Base-by-base conservation (phyloP, 345 rosid species). In the Gossypium raimondii region DNA sequence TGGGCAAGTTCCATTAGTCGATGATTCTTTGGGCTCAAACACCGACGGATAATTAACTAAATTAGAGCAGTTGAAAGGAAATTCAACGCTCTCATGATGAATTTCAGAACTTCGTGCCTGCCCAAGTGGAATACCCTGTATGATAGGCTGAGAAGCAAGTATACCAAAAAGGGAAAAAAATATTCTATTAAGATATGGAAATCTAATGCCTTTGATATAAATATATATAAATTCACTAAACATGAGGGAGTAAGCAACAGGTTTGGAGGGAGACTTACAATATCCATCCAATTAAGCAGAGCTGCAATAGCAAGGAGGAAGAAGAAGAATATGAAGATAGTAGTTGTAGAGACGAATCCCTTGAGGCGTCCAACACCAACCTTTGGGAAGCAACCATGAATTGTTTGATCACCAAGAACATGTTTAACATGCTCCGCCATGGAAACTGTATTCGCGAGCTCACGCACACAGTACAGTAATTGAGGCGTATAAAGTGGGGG, bases 221-320 rank as follows among this genome's bases (percentile, higher is more conserved):
- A 34, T 34, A 34, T 2, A 45, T 45, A 45, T 45, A 45, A 45
- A 8, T 45, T 45, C 11, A 8, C 12, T 45, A 10, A 45, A n/a
- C 18, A 56, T 56, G 67, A 29, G 7, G 17, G 44, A 60, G 43
- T 2, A 60, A 61, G 44, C 2, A 13, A 50, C 10, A 70, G 34
- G 7, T 16, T 13, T 38, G 1, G 3, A 2, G 38, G 50, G 73
- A 64, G 41, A 70, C 78, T 72, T 83, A 84, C 89, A 79, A 77
- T 2, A 61, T 78, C 74, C 45, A 67, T 60, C 82, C 79, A 85
- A 57, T 72, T 71, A 73, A 83, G 11, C 44, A 82, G 64, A 70
- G 79, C 78, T 61, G 80, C 85, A 27, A 75, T 53, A 55, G 82
- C 11, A 73, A 86, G 44, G 79, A 80, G n/a, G 73, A 75, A 48